A percentile compares a stretch with the other conserved stretches of the same genome.
Evolutionary conservation across 441 rosid genomes (phyloP).

Genomic region (Pelargonium exstipulatum): DNA sequence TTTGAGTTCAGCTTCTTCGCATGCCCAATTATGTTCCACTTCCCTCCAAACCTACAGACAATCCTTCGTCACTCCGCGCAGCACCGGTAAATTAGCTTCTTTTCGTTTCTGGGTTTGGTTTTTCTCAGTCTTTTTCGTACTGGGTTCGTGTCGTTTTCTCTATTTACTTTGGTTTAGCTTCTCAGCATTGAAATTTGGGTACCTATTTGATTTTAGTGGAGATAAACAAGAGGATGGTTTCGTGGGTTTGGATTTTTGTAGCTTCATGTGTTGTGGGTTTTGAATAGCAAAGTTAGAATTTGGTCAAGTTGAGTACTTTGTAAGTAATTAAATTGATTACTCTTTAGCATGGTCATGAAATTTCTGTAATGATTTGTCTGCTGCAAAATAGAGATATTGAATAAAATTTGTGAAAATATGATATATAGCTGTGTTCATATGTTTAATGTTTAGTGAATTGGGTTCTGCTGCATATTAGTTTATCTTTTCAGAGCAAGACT

Average conservation of each 20-base stretch:
- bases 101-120: neutral
- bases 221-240: neutral
- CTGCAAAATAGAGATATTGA: neutral
- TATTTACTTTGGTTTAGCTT: neutral
- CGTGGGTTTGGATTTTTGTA: neutral
- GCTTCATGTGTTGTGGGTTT: neutral
- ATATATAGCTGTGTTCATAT: no score
- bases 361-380: neutral
- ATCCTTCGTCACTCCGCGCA: conserved; percentile 30
- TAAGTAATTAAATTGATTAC: neutral
- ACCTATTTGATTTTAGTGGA: neutral
- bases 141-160: conserved; percentile 3
- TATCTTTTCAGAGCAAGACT: neutral
- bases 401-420: neutral
- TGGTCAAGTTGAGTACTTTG: neutral
- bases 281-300: neutral
- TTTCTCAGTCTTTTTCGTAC: neutral
- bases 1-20: conserved; percentile 26
- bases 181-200: neutral
- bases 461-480: neutral
- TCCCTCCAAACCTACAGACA: conserved; percentile 21
- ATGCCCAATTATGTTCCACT: conserved; percentile 24
- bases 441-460: neutral
- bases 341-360: neutral
- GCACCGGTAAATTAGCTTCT: conserved; percentile 34